Conservation (phyloP, 495 filamentous ascomycete species). For the Penicillium roqueforti region DNA sequence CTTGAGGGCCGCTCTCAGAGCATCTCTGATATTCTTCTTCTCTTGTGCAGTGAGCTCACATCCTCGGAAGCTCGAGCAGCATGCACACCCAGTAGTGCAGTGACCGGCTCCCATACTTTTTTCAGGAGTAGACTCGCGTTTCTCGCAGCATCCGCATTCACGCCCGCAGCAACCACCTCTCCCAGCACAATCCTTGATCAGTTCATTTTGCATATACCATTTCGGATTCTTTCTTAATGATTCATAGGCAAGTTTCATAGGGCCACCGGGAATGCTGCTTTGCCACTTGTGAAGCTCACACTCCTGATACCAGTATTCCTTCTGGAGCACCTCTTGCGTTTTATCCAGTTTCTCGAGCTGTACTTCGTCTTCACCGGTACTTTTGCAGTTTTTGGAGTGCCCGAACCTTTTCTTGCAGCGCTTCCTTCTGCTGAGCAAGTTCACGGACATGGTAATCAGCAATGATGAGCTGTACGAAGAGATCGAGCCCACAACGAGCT, state of each 20-base stretch:
- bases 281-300: background rate
- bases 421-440: background rate
- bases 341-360: background rate
- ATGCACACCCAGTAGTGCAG: too few relatives aligned
- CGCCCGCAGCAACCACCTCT: too few relatives aligned
- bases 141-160: too few relatives aligned
- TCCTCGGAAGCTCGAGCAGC: too few relatives aligned
- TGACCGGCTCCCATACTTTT: too few relatives aligned
- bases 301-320: background rate
- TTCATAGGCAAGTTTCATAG: background rate
- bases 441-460: background rate
- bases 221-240: background rate
- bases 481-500: background rate
- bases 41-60: background rate
- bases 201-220: too few relatives aligned
- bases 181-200: too few relatives aligned
- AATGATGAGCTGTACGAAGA: background rate
- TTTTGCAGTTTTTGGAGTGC: background rate
- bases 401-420: background rate
- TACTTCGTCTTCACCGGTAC: background rate
- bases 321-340: background rate
- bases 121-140: too few relatives aligned
- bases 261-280: background rate
- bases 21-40: background rate
- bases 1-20: background rate